Evolutionary conservation across 148 eudicot species (phyloP), one percentile per base, ranked within the genome.

Genomic region (Diospyros lotus): DNA sequence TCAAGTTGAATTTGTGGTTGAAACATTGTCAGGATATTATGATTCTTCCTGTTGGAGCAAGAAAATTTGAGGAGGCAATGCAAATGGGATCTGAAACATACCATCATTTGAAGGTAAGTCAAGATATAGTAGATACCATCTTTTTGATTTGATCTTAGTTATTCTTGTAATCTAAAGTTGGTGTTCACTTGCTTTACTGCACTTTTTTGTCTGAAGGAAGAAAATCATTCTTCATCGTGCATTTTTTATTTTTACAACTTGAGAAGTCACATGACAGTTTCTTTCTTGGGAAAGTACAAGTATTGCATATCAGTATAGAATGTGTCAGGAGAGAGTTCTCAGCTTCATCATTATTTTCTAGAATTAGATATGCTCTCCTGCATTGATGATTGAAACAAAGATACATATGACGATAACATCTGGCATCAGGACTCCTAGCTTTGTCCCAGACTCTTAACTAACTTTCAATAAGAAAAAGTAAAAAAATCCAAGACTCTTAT

Each of bases 41-140:
- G 92, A 83, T 92, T 74, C 87, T 95, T 72, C 98, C 98, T 48
- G 77, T 90, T 76, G 98, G 97, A 66, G 96, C 98, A 53, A 86
- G 60, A 80, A 89, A 83, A 64, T 92, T 87, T 82, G 96, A 88
- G 82, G 98, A 93, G 81, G 98, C 98, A 63, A 28, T 92, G 90
- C 93, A 85, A 82, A 89, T 93, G 88, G 98, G 98, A 58, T 81
- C 96, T 76, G 98, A 93, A 77, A 90, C 93, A 38, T 93, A 90
- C 82, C 98, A 93, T 79, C 98, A 89, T 79, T 85, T 93, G 44
- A 90, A 93, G 98, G 98, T 89, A 77, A 78, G 59, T 65, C 55
- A 65, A 68, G 6, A 3, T 40, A 28, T 38, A 56, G 28, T 28
- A 28, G 28, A 44, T 63, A 12, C 48, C 17, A 28, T 52, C 17